Percentiles rank a stretch among this genome's conserved stretches.
phyloP scores from a whole-genome alignment of 768 basidiomycete species.

The Pulveroboletus frians region DNA sequence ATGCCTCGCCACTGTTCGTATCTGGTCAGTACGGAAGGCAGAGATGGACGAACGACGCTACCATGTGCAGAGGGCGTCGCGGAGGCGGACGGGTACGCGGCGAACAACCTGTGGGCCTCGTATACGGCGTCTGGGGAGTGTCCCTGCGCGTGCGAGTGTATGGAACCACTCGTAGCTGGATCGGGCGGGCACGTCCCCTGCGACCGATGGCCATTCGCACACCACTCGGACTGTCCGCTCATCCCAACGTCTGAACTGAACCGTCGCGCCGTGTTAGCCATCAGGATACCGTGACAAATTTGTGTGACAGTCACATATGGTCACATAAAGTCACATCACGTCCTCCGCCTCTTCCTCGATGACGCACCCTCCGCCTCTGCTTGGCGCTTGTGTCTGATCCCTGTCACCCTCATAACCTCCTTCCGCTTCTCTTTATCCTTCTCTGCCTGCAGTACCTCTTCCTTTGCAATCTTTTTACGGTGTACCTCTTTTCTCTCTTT shows the following conservation, averaged over 20 bases:
- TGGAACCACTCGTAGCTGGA: background rate
- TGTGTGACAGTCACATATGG: constrained; percentile 16
- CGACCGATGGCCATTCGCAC: constrained; percentile 16
- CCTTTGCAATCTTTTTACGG: constrained; percentile 68
- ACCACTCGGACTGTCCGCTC: constrained; percentile 25
- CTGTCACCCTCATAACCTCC: constrained; percentile 66
- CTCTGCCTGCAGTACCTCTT: constrained; percentile 53
- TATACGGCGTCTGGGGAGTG: constrained; percentile 49
- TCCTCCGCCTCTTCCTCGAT: constrained; percentile 49
- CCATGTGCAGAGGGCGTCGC: constrained; percentile 76
- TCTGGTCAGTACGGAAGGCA: constrained; percentile 16
- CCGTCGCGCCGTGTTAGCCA: background rate
- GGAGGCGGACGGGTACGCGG: constrained; percentile 69
- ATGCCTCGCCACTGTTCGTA: constrained; percentile 58
- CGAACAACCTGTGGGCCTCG: constrained; percentile 61
- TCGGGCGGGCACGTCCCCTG: constrained; percentile 14
- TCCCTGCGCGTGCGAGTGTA: constrained; percentile 10
- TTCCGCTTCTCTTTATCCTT: constrained; percentile 76
- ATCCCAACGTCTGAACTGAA: constrained; percentile 15
- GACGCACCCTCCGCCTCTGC: constrained; percentile 50
- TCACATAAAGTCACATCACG: constrained; percentile 5
- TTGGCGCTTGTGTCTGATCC: constrained; percentile 68
- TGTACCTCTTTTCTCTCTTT: constrained; percentile 65
- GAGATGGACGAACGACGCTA: constrained; percentile 23
- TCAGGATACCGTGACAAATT: constrained; percentile 12